phyloP scores from a whole-genome alignment of 257 asterid species.

The Handroanthus guayacan region DNA sequence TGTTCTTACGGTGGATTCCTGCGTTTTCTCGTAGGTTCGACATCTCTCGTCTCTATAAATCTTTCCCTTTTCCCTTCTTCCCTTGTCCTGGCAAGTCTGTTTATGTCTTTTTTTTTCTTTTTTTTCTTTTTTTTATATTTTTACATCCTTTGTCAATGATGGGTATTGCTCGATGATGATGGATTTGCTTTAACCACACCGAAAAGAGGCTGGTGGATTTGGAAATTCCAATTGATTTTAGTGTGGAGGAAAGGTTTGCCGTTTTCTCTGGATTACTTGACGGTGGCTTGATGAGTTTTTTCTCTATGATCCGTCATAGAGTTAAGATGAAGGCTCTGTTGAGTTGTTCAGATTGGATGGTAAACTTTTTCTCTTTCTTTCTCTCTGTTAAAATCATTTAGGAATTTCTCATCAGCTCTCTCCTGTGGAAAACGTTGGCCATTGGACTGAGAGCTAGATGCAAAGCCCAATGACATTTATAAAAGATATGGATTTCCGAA shows the following conservation, averaged over 20 bases:
- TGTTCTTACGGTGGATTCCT: conserved; percentile 45
- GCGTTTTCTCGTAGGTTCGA: conserved; percentile 82
- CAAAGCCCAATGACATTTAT: neutral
- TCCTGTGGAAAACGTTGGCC: conserved; percentile 71
- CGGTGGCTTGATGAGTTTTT: conserved; percentile 57
- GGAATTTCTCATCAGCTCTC: conserved; percentile 39
- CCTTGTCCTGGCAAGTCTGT: neutral
- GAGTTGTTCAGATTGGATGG: conserved; percentile 35
- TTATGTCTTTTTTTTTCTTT: too few species aligned
- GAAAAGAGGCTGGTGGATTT: conserved; percentile 47
- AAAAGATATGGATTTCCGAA: too few species aligned
- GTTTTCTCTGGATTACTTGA: conserved; percentile 30
- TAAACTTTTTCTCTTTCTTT: conserved; percentile 28
- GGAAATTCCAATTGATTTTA: conserved; percentile 42
- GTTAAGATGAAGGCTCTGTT: conserved; percentile 51
- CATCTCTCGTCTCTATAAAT: neutral
- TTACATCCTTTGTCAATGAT: neutral
- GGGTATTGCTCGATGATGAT: conserved; percentile 72
- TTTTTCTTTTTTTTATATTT: neutral
- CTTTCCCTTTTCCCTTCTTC: neutral
- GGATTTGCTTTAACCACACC: conserved; percentile 89
- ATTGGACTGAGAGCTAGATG: conserved; percentile 47
- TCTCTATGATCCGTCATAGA: conserved; percentile 25
- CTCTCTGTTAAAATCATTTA: conserved; percentile 42
- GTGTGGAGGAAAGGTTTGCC: conserved; percentile 35